Base-by-base conservation (phyloP, 2,329 filamentous ascomycete species). In the Clonostachys solani region DNA sequence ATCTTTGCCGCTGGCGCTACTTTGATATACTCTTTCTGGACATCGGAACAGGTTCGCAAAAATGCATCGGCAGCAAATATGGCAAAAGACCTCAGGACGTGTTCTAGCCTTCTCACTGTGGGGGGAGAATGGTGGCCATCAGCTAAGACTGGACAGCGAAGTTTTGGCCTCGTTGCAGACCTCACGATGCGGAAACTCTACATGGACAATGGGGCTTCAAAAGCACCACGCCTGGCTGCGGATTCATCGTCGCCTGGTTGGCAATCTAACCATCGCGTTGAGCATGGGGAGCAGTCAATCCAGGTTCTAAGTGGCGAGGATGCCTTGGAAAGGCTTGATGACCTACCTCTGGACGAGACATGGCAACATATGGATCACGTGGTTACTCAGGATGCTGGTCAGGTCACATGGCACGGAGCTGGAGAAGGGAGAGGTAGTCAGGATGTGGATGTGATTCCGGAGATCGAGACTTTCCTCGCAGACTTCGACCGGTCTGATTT, bases 71-170 rank as follows among this genome's bases (percentile, higher is more conserved):
- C 46, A 1, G 17, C 47, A 5, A 47, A 51, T 12, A 40, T 59
- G 16, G 49, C 54, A 3, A 51, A 45, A 33, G 54, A 49, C n/a
- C 35, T 60, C 13, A 57, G 65, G 7, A 59, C 53, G 0, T 68
- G 64, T 40, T 66, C 65, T 0, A 68, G 59, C 38, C 56, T 68
- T 4, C 56, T 69, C 4, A 65, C 61, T n/a, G 57, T 66, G 15
- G 66, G 65, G 5, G 63, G 66, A 5, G 65, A 68, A 45, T 69
- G 65, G 65, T 69, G 67, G 67, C 64, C 64, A 7, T 65, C 62
- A 1, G 62, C 61, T 16, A 62, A 59, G 12, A 61, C 51, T 7
- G 60, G 60, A 2, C 60, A 60, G 35, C 51, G 54, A 4, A 65
- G 59, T 40, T 65, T 66, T 42, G 63, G 52, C 12, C 13, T 40